A percentile compares a stretch with the other conserved stretches of the same genome.
phyloP scores from a whole-genome alignment of 2,329 filamentous ascomycete species.

The Helminthosporium solani region DNA sequence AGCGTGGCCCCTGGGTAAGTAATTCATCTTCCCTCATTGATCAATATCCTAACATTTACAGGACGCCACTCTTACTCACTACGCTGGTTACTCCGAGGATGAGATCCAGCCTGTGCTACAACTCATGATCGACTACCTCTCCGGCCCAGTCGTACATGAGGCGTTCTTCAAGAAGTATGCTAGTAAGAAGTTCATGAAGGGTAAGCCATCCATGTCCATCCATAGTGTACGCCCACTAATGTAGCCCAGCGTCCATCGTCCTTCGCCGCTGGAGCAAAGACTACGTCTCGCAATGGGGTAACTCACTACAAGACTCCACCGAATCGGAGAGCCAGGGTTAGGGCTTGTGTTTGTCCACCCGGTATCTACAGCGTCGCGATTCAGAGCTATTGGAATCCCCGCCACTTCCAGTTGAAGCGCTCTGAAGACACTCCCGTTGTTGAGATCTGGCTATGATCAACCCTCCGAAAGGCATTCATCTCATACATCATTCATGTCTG shows the following conservation, averaged over 20 bases:
- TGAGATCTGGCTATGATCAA: slow-evolving; percentile 10
- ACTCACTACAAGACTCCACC: slow-evolving; percentile 27
- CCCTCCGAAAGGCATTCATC: slow-evolving; percentile 20
- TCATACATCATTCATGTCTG: slow-evolving; percentile 30
- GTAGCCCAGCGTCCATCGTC: slow-evolving; percentile 73
- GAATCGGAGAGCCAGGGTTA: slow-evolving; percentile 27
- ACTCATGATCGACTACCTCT: slow-evolving; percentile 96
- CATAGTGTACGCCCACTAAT: slow-evolving; percentile 12
- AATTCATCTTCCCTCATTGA: not conserved
- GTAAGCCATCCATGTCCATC: slow-evolving; percentile 54
- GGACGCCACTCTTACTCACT: slow-evolving; percentile 84
- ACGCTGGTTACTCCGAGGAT: slow-evolving; percentile 88
- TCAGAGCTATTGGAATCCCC: not conserved
- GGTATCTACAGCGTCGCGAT: slow-evolving; percentile 6
- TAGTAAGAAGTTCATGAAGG: slow-evolving; percentile 98
- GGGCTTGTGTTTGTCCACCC: slow-evolving; percentile 18
- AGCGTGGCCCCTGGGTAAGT: slow-evolving; percentile 87
- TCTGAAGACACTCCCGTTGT: not conserved
- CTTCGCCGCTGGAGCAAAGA: slow-evolving; percentile 93
- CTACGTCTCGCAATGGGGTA: slow-evolving; percentile 45
- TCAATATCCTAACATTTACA: slow-evolving; percentile 39
- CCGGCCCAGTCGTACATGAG: slow-evolving; percentile 85
- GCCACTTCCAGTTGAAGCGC: not conserved
- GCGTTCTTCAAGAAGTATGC: slow-evolving; percentile 99
- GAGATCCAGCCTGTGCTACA: slow-evolving; percentile 90